A percentile compares a stretch with the other conserved stretches of the same genome.
Conservation (phyloP, 495 filamentous ascomycete species). For the Ramalina peruviana region DNA sequence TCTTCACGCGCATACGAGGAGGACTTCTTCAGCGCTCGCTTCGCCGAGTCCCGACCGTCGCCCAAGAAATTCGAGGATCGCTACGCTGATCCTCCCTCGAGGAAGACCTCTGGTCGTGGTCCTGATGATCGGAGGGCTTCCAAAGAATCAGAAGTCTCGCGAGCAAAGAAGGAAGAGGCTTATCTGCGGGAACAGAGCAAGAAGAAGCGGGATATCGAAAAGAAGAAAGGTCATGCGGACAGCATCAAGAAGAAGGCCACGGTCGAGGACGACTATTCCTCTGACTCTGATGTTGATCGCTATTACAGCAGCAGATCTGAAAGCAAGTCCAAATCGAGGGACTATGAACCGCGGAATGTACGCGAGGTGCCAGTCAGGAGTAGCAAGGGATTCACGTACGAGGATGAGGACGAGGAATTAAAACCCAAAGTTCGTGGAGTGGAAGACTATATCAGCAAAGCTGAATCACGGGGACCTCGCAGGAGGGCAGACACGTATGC, state of each 20-base stretch:
- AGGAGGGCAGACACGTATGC: conserved; percentile 7
- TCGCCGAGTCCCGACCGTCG: conserved; percentile 19
- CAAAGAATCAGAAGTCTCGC: conserved; percentile 18
- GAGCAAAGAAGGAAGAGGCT: conserved; percentile 4
- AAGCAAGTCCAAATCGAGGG: conserved; percentile 6
- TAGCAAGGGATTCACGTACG: conserved; percentile 6
- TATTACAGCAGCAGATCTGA: conserved; percentile 6
- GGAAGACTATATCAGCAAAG: conserved; percentile 25
- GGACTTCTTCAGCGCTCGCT: conserved; percentile 31
- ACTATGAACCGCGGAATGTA: conserved; percentile 9
- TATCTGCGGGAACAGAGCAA: conserved; percentile 6
- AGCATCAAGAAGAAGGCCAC: conserved; percentile 21
- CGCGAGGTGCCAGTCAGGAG: conserved; percentile 6
- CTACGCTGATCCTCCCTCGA: conserved; percentile 6
- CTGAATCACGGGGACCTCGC: conserved; percentile 4
- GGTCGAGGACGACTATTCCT: conserved; percentile 21
- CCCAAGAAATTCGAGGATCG: conserved; percentile 12
- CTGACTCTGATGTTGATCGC: conserved; percentile 16
- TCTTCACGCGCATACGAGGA: conserved; percentile 14
- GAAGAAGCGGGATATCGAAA: conserved; percentile 35
- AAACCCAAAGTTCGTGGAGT: conserved; percentile 18
- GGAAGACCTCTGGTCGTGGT: conserved; percentile 20
- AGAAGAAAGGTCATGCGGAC: conserved; percentile 31
- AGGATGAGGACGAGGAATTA: conserved; percentile 18
- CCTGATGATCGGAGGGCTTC: conserved; percentile 18